Evolutionary conservation across 805 yeast genomes (phyloP).

Genomic region (Hanseniaspora lindneri): DNA sequence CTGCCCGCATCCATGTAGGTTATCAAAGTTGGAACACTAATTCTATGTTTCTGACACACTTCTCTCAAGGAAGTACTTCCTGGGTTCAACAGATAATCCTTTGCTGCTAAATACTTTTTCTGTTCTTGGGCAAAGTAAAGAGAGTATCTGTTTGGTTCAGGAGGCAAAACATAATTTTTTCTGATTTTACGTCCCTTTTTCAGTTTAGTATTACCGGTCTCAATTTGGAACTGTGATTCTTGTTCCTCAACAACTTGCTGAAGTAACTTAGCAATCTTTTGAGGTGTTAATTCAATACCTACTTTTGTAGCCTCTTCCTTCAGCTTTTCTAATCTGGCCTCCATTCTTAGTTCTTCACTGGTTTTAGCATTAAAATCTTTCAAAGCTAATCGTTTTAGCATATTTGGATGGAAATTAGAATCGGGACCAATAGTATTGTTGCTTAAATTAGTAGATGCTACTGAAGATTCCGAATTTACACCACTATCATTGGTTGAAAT

Average conservation of each 20-base stretch:
- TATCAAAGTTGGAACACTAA: slow-evolving; percentile 16
- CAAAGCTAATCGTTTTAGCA: slow-evolving; percentile 2
- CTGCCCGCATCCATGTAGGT: slow-evolving; percentile 17
- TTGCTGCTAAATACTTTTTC: slow-evolving; percentile 15
- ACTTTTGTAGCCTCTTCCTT: background rate
- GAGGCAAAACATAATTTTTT: slow-evolving; percentile 16
- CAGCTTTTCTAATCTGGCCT: background rate
- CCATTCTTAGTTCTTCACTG: slow-evolving; percentile 16
- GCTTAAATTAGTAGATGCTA: no score
- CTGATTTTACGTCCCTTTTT: slow-evolving; percentile 16
- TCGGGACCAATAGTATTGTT: no score
- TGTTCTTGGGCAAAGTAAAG: background rate
- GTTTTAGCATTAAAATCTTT: slow-evolving; percentile 15
- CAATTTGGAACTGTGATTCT: background rate
- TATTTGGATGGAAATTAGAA: background rate
- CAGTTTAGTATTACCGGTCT: background rate
- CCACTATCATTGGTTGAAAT: background rate
- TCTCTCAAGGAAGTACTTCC: slow-evolving; percentile 15
- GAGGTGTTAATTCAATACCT: background rate
- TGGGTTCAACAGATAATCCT: slow-evolving; percentile 11
- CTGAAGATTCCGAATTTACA: background rate
- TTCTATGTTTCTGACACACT: slow-evolving; percentile 14
- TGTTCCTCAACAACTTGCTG: slow-evolving; percentile 8
- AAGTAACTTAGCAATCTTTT: background rate
- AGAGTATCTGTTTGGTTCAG: slow-evolving; percentile 5